Evolutionary conservation across 352 stramenopile genomes (phyloP), one percentile per base, ranked within the genome.

Genomic region (Globisporangium okanoganense): DNA sequence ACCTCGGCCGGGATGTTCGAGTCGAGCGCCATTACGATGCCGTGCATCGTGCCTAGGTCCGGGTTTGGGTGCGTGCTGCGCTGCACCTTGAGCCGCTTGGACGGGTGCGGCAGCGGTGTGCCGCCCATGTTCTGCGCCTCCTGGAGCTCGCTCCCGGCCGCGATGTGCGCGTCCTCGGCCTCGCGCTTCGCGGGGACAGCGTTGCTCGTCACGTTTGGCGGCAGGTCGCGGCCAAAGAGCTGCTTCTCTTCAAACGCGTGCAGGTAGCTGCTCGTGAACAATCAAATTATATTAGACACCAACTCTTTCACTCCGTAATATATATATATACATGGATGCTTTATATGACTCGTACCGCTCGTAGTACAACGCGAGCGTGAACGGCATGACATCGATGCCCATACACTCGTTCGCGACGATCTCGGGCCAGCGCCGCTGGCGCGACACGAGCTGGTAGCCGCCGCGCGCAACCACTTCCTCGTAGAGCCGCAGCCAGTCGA

Each of bases 401-500:
- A 92, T 69, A 24, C 70, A 80, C 14, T 73, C 72, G 10, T 68
- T 62, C 1, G 73, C 72, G 7, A 84, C 58, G 57, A 84, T 76
- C 40, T 82, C 71, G 5, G 66, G 2, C 85, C 85, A 94, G 27
- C 81, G 71, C 41, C 72, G 73, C 35, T 73, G 66, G 53, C 85
- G 71, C 2, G 75, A 85, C 20, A 87, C 77, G 43, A 73, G 24
- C 18, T 64, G 51, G 58, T 76, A 90, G 52, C 85, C 85, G 53
- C 85, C 82, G 29, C 75, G 76, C 56, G 71, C 69, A 49, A 86
- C 85, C 36, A 94, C 82, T 56, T 92, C 85, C 58, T 94, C 85
- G 68, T 94, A 94, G 55, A 94, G 67, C 43, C 82, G 73, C 22
- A 94, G 67, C 76, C 83, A 90, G 69, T 92, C 82, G 63, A 94